A percentile compares a stretch with the other conserved stretches of the same genome.
Conservation (phyloP, 306 rosid genomes). For the Hylodesmum podocarpum region DNA sequence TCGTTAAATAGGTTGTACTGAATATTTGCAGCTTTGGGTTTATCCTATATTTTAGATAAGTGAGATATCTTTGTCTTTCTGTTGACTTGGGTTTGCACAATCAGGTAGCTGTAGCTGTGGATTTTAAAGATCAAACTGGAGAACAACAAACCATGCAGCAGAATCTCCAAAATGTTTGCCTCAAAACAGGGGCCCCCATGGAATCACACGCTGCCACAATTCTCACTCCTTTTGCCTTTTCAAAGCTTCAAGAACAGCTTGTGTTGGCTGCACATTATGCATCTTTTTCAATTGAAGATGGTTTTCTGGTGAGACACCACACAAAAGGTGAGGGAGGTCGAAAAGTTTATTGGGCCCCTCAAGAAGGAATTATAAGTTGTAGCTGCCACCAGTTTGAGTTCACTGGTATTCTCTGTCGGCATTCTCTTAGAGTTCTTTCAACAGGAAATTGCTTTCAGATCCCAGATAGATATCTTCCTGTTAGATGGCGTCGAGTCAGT, state of each 20-base stretch:
- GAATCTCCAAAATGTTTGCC: constrained; percentile 91
- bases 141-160: constrained; percentile 99
- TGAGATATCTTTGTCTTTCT: background rate
- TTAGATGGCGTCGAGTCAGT: constrained; percentile 88
- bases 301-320: constrained; percentile 95
- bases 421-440: constrained; percentile 88
- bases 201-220: constrained; percentile 90
- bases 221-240: constrained; percentile 90
- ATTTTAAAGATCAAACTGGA: constrained; percentile 96
- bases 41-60: constrained; percentile 11
- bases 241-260: constrained; percentile 94
- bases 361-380: constrained; percentile 87
- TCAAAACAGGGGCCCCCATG: constrained; percentile 99
- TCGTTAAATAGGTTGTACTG: constrained; percentile 4
- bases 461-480: constrained; percentile 90
- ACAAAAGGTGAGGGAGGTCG: constrained; percentile 90
- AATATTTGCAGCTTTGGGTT: constrained; percentile 4
- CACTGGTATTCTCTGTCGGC: constrained; percentile 92
- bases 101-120: constrained; percentile 93
- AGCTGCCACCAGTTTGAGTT: constrained; percentile 95
- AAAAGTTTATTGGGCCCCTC: constrained; percentile 76
- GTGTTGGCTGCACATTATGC: constrained; percentile 98
- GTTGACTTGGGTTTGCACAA: constrained; percentile 32
- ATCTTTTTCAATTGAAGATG: constrained; percentile 78
- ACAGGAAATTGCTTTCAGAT: constrained; percentile 95